A percentile compares a stretch with the other conserved stretches of the same genome.
Conservation (phyloP, 164 flowering plant genomes). For the Litsea cubeba region DNA sequence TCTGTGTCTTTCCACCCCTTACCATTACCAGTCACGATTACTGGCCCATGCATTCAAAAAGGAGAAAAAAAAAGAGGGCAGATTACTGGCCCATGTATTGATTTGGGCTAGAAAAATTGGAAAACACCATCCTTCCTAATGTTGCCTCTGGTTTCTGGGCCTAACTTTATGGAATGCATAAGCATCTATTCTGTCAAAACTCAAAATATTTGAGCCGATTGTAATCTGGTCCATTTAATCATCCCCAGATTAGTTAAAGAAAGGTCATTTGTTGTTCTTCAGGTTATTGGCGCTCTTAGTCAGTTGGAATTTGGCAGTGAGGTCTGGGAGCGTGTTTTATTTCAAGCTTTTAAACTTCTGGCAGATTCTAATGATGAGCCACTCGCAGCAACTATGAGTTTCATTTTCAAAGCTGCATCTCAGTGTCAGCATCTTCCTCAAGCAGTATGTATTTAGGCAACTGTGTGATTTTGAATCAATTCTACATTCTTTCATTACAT, state of each 20-base stretch:
- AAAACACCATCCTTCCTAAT: neutral
- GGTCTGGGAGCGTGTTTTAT: constrained; percentile 76
- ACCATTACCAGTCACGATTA: neutral
- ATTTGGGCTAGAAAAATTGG: no score
- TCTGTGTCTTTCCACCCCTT: neutral
- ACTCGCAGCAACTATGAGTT: constrained; percentile 73
- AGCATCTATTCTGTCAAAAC: neutral
- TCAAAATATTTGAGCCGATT: neutral
- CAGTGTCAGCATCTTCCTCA: constrained; percentile 88
- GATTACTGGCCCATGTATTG: neutral
- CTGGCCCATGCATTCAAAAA: neutral
- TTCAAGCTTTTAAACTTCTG: constrained; percentile 62
- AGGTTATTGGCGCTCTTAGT: constrained; percentile 89
- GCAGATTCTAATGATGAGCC: constrained; percentile 71
- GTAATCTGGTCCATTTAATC: neutral
- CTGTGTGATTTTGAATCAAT: constrained; percentile 5
- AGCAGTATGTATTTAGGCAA: constrained; percentile 57
- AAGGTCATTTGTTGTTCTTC: constrained; percentile 16
- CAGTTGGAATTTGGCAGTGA: constrained; percentile 87
- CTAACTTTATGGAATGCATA: neutral
- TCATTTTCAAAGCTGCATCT: constrained; percentile 79
- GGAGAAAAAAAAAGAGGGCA: neutral
- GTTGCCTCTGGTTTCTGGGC: neutral
- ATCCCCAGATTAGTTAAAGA: neutral
- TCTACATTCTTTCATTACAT: constrained; percentile 1